A percentile compares a stretch with the other conserved stretches of the same genome.
These are phyloP conservation scores for Puccinia hordei DNA, from an alignment of 1,284 basidiomycete genomes.

Conservation along the genomic window DNA sequence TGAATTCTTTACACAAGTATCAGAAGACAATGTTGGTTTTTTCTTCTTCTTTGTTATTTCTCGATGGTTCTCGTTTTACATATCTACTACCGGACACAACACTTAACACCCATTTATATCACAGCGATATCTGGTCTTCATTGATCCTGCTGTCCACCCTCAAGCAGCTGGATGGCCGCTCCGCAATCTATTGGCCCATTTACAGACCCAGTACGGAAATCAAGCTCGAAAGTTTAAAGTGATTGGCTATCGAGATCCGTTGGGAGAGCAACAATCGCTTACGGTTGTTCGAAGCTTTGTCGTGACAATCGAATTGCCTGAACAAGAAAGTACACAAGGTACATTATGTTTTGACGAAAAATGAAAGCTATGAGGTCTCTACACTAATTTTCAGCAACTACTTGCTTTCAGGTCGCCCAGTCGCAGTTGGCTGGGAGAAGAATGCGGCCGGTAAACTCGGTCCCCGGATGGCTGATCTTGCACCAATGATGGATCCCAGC, in stretches of 20 bases:
- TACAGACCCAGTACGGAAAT: slow-evolving; percentile 64
- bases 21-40: slow-evolving; percentile 9
- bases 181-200: slow-evolving; percentile 83
- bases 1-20: slow-evolving; percentile 20
- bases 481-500: slow-evolving; percentile 90
- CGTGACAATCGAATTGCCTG: slow-evolving; percentile 54
- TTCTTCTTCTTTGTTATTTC: no score
- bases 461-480: slow-evolving; percentile 85
- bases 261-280: slow-evolving; percentile 63
- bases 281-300: slow-evolving; percentile 14
- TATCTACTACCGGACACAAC: slow-evolving; percentile 12
- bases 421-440: slow-evolving; percentile 92
- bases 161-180: slow-evolving; percentile 89
- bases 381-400: neutral
- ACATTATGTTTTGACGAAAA: neutral
- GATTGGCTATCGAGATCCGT: slow-evolving; percentile 75
- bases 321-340: slow-evolving; percentile 50
- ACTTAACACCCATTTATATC: neutral
- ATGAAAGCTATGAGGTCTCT: neutral
- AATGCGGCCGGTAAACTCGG: slow-evolving; percentile 80
- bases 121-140: slow-evolving; percentile 72
- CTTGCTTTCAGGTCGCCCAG: slow-evolving; percentile 61
- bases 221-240: slow-evolving; percentile 64
- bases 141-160: slow-evolving; percentile 80
- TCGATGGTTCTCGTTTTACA: neutral